Evolutionary conservation across 148 eudicot species (phyloP), one percentile per base, ranked within the genome.

Genomic region (Camellia lanceoleosa): DNA sequence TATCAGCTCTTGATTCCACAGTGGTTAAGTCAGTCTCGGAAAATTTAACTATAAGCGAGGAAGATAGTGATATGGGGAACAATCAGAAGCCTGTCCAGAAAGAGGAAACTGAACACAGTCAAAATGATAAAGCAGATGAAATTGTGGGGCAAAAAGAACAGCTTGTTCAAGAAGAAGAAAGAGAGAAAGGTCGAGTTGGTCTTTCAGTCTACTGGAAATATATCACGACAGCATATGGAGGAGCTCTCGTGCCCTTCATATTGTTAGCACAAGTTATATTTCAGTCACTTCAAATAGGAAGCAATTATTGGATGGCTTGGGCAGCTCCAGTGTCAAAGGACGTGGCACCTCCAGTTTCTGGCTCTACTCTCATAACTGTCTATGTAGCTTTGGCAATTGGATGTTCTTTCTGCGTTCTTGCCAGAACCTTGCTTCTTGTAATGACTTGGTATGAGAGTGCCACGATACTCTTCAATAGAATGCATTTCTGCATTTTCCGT

Each of bases 271-370:
- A 90, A 51, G 46, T 88, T 78, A 68, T 86, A 41, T 90, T 88
- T 76, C 89, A 90, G 78, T 5, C 62, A 77, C 87, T 90, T 82
- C 93, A 90, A 75, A 85, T 90, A 13, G 82, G 82, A 41, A 87
- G 93, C 86, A 90, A 88, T 72, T 90, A 90, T 69, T 90, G 93
- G 93, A 87, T 90, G 89, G 88, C 93, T 71, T 88, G 91, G 93
- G 93, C 91, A 4, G 84, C 91, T 52, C 91, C 93, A 30, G 83
- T 85, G 20, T 88, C 91, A 0, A 30, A 85, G 82, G 91, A 89
- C 43, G 78, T 75, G 52, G 64, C 70, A 79, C 80, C 90, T 13
- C 23, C 72, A 43, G 91, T 90, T 46, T 71, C 73, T 11, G 84
- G 77, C 43, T 85, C 74, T 46, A 85, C 87, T 73, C 77, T 88